Evolutionary conservation across 306 rosid genomes (phyloP), one percentile per base, ranked within the genome.

Genomic region (Acacia crassicarpa): DNA sequence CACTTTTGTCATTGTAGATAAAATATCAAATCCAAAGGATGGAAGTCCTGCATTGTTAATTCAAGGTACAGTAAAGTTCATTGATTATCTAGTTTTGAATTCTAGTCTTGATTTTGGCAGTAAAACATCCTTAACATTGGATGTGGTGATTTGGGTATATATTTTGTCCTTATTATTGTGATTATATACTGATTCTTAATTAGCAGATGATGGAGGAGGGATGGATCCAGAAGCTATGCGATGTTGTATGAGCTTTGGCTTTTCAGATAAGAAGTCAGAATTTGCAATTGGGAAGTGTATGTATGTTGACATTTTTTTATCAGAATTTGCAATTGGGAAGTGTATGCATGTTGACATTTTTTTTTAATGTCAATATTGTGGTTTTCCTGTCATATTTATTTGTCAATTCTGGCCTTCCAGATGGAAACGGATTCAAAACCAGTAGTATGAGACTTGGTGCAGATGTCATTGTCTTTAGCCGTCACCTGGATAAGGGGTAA

Each of bases 361-460:
- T 70, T 78, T 76, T 85, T 30, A 0, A 53, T 76, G 40, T 58
- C n/a, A 66, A 69, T 7, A 51, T 30, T 84, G 83, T 48, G 25
- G 20, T 40, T 80, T 83, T 32, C 78, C 10, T 76, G 66, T 77
- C 25, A 10, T 59, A 82, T 83, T 87, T 76, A 80, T 86, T 86
- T 75, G 70, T 85, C 54, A 68, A 79, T 87, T 90, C 76, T 81
- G 80, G 85, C 84, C 54, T 88, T 84, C 78, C 86, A 95, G 99
- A 95, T 91, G 99, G 99, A 84, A 95, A 95, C 87, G 99, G 99
- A 80, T 93, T 95, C 91, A 95, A 95, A 85, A 95, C 99, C 68
- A 92, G 99, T 73, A 95, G 84, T 41, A 95, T 95, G 99, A 92
- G 99, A 90, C 94, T 95, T 89, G 99, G 99, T 80, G 97, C 93